These are phyloP conservation scores for Setaria viridis DNA, from an alignment of 202 grass and related monocot species.

Conservation along the genomic window DNA sequence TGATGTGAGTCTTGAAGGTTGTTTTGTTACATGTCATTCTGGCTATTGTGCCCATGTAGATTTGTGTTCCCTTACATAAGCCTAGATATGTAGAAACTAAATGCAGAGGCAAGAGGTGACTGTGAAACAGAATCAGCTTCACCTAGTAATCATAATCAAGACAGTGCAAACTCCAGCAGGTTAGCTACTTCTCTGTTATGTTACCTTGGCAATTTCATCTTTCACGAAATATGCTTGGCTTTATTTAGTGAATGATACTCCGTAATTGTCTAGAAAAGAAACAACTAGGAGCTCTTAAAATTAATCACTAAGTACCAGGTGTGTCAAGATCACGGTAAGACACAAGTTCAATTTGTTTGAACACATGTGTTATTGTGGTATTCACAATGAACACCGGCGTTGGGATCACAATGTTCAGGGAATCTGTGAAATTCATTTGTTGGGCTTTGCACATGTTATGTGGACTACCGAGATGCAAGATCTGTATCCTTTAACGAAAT, in stretches of 20 bases:
- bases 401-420: neutral
- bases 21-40: slow-evolving; percentile 19
- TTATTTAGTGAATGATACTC: neutral
- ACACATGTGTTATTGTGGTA: neutral
- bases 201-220: neutral
- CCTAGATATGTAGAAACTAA: slow-evolving; percentile 87
- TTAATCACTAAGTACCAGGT: neutral
- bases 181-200: slow-evolving; percentile 42
- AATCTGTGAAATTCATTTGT: neutral
- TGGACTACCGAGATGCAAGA: neutral
- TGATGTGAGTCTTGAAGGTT: slow-evolving; percentile 66
- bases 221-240: neutral
- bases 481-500: neutral
- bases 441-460: slow-evolving; percentile 4
- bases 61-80: slow-evolving; percentile 43
- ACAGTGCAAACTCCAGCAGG: slow-evolving; percentile 45
- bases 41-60: slow-evolving; percentile 10
- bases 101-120: slow-evolving; percentile 64
- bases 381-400: neutral
- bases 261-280: neutral
- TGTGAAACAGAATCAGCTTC: slow-evolving; percentile 56
- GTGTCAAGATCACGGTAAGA: neutral
- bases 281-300: slow-evolving; percentile 4
- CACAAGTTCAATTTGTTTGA: neutral
- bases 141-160: slow-evolving; percentile 50